phyloP scores from a whole-genome alignment of 306 rosid species.

The Pachyrhizus erosus region DNA sequence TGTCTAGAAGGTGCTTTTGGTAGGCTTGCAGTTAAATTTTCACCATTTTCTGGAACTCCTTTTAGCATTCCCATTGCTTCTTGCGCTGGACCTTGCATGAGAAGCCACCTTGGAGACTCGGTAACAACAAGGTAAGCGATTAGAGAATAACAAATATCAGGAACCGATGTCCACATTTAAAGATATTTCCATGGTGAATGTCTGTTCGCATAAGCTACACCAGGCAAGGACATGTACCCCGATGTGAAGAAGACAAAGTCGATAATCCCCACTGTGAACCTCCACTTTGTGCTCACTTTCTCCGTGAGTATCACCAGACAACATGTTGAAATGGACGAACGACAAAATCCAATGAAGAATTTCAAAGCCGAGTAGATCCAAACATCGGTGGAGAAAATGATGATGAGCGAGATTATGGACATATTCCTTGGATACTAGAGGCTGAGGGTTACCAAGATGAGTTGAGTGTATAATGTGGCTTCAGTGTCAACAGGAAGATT shows the following conservation, averaged over 20 bases:
- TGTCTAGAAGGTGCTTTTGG: background rate
- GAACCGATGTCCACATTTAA: conserved; percentile 47
- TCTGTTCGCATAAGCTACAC: conserved; percentile 44
- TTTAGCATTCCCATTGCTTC: conserved; percentile 37
- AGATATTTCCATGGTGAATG: conserved; percentile 38
- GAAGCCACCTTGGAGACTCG: conserved; percentile 51
- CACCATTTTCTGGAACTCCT: background rate
- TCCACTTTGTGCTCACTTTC: conserved; percentile 42
- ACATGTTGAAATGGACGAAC: conserved; percentile 32
- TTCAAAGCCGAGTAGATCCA: conserved; percentile 53
- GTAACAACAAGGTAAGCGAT: conserved; percentile 27
- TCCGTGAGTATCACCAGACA: conserved; percentile 37
- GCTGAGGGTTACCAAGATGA: too few relatives aligned
- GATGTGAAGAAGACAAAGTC: conserved; percentile 33
- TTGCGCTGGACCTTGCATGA: conserved; percentile 30
- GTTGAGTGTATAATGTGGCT: too few relatives aligned
- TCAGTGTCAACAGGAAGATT: background rate
- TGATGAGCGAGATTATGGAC: conserved; percentile 36
- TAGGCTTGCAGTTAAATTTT: background rate
- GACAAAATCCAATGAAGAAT: conserved; percentile 40
- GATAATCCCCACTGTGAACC: conserved; percentile 38
- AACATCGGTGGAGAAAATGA: conserved; percentile 29
- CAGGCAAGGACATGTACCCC: conserved; percentile 44
- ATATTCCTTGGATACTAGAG: too few relatives aligned
- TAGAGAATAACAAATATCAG: conserved; percentile 29